Base-by-base conservation (phyloP, 345 rosid species). In the Gossypium anomalum region DNA sequence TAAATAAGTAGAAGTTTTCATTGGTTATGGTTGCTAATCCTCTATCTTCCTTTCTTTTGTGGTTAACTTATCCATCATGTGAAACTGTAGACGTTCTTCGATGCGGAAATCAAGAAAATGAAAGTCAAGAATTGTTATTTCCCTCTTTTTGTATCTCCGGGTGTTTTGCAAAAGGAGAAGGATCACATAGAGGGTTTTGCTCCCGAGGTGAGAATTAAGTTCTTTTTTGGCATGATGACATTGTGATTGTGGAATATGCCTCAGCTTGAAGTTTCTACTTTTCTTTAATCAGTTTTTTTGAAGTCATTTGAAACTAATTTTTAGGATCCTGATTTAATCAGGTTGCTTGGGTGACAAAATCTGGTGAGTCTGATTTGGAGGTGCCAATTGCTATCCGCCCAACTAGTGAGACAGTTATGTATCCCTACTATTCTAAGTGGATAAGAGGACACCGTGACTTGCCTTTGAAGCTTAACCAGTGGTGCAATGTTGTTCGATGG, bases 401-500 rank as follows among this genome's bases (percentile, higher is more conserved):
- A 59, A 95, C 99, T 49, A 95, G 98, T 82, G 99, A 95, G 87
- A 95, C 98, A 7, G 99, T 91, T 58, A 95, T 95, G 99, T 90
- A 93, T 82, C 99, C 99, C 45, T 95, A 85, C 86, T 95, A 82
- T 80, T 89, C 98, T 72, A 95, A 95, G 85, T 95, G 99, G 99
- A 91, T 95, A 53, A 89, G 99, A 80, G 97, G 99, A 9, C 99
- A 93, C 79, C 92, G 98, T 45, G 99, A 95, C 82, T 83, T 95
- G 82, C 99, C 99, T 73, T 78, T 95, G 87, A 93, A 82, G 83
- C 97, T 90, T 73, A 95, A 95, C 69, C 99, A 95, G 75, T 95
- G 99, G 99, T 95, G 99, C 86, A 95, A 95, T 85, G 99, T 95
- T 78, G 99, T 95, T 75, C 88, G 99, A 78, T 93, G 98, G 99